These are phyloP conservation scores for Boletales sp. DNA, from an alignment of 768 basidiomycete species.

Conservation along the genomic window DNA sequence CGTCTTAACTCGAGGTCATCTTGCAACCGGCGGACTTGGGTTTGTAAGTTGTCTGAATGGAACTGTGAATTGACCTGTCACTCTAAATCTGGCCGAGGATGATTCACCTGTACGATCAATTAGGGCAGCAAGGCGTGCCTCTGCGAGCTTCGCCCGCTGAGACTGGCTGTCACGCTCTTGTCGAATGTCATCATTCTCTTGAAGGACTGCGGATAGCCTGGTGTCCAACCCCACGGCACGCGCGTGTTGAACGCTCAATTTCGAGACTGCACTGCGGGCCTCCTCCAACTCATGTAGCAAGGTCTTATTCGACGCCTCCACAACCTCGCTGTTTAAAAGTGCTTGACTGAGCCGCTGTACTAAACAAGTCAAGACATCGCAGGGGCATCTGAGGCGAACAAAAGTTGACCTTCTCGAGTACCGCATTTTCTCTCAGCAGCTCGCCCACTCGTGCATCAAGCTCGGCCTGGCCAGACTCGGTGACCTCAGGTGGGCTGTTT, in stretches of 20 bases:
- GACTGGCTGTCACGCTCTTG: slow-evolving; percentile 76
- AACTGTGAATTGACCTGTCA: slow-evolving; percentile 3
- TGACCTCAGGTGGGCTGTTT: slow-evolving; percentile 6
- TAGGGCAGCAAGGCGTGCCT: slow-evolving; percentile 58
- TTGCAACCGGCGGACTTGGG: slow-evolving; percentile 61
- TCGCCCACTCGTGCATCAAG: slow-evolving; percentile 33
- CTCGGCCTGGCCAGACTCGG: slow-evolving; percentile 17
- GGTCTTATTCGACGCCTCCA: slow-evolving; percentile 74
- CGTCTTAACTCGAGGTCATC: slow-evolving; percentile 60
- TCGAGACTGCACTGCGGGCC: slow-evolving; percentile 60
- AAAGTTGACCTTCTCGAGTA: slow-evolving; percentile 43
- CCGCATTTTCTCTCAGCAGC: slow-evolving; percentile 53
- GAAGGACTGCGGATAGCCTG: slow-evolving; percentile 57
- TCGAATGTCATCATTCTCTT: slow-evolving; percentile 79
- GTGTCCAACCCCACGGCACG: slow-evolving; percentile 70
- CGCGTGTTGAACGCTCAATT: slow-evolving; percentile 65
- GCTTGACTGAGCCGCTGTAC: slow-evolving; percentile 72
- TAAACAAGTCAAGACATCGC: slow-evolving; percentile 6
- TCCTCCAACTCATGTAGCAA: slow-evolving; percentile 74
- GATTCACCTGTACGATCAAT: slow-evolving; percentile 62
- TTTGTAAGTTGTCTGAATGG: slow-evolving; percentile 60
- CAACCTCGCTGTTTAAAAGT: slow-evolving; percentile 74
- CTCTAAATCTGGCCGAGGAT: background rate
- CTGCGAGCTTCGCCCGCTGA: slow-evolving; percentile 64
- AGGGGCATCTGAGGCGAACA: background rate